Evolutionary conservation across 2,329 filamentous ascomycete genomes (phyloP).

Genomic region (Pleochaeta shiraiana): DNA sequence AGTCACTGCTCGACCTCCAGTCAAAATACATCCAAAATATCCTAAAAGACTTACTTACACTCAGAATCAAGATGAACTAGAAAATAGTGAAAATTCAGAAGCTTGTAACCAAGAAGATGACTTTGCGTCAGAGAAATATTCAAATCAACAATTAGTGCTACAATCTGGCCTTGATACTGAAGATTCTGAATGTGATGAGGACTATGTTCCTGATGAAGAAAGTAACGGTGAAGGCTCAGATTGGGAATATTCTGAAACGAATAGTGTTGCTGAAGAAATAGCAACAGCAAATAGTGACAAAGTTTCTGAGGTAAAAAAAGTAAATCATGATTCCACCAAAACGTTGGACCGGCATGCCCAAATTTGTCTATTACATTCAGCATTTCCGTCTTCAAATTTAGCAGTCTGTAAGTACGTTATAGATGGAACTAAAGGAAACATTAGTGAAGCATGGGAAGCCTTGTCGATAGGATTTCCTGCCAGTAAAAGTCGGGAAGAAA

Average conservation of each 20-base stretch:
- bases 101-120: background rate
- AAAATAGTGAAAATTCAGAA: constrained; percentile 12
- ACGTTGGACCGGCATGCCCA: background rate
- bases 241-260: constrained; percentile 12
- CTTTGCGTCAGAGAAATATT: no score
- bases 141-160: background rate
- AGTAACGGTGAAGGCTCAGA: constrained; percentile 13
- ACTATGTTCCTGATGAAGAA: constrained; percentile 9
- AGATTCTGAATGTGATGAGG: constrained; percentile 16
- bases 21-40: constrained; percentile 56
- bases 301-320: background rate
- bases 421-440: constrained; percentile 13
- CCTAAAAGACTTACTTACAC: constrained; percentile 30
- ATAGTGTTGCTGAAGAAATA: background rate
- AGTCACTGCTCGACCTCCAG: constrained; percentile 36
- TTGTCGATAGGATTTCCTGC: constrained; percentile 14
- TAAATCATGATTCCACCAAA: background rate
- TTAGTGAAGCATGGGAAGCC: constrained; percentile 15
- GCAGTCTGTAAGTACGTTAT: constrained; percentile 16
- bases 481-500: constrained; percentile 11
- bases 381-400: constrained; percentile 16
- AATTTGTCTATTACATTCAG: constrained; percentile 15
- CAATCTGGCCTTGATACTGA: background rate
- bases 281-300: background rate
- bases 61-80: constrained; percentile 5